Conservation (phyloP, 1,284 basidiomycete genomes). For the Peniophora sp. region DNA sequence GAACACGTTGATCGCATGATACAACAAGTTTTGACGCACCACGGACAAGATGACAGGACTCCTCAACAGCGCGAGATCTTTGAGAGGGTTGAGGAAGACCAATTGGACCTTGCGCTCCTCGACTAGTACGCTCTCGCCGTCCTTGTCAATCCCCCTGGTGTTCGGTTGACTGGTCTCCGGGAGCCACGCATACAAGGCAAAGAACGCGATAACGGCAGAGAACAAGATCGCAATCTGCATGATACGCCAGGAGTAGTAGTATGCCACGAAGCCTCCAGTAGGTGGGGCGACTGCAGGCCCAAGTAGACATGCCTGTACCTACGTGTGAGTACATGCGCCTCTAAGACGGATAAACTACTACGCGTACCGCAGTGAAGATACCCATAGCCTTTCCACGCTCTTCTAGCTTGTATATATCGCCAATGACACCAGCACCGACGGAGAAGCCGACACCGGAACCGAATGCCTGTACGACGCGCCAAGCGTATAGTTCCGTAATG, state of each 20-base stretch:
- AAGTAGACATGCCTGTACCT: conserved; percentile 20
- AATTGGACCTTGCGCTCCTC: conserved; percentile 17
- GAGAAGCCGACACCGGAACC: conserved; percentile 41
- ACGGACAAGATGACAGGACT: conserved; percentile 51
- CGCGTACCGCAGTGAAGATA: conserved; percentile 46
- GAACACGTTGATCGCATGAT: neutral
- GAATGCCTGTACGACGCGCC: conserved; percentile 58
- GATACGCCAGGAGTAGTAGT: conserved; percentile 62
- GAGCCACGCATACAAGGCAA: conserved; percentile 41
- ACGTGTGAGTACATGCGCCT: neutral
- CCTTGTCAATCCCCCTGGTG: conserved; percentile 36
- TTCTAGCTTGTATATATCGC: conserved; percentile 56
- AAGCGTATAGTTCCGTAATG: conserved; percentile 46
- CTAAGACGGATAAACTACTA: neutral
- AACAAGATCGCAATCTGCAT: conserved; percentile 50
- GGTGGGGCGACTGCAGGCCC: conserved; percentile 28
- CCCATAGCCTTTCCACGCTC: conserved; percentile 60
- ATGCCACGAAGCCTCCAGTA: conserved; percentile 34
- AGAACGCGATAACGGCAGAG: conserved; percentile 34
- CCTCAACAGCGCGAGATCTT: conserved; percentile 40
- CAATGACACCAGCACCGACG: conserved; percentile 56
- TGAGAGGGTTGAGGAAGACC: conserved; percentile 52
- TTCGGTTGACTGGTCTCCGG: conserved; percentile 66
- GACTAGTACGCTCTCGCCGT: conserved; percentile 2
- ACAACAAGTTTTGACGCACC: conserved; percentile 30